Evolutionary conservation across 345 rosid species (phyloP).

Genomic region (Hibiscus trionum): DNA sequence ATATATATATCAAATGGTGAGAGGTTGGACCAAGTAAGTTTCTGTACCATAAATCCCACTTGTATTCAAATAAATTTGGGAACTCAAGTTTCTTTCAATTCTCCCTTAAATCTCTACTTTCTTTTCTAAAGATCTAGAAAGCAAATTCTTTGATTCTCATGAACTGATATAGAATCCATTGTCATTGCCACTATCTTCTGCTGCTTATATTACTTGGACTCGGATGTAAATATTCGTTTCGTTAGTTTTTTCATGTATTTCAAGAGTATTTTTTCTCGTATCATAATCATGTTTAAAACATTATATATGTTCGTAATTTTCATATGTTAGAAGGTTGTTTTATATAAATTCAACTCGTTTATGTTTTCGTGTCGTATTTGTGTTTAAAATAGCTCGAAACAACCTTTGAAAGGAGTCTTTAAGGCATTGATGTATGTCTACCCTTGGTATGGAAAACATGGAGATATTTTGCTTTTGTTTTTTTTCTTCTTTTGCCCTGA

Average conservation of each 20-base stretch:
- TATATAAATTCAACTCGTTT: too few relatives aligned
- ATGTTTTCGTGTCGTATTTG: background rate
- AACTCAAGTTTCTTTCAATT: constrained; percentile 13
- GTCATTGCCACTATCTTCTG: background rate
- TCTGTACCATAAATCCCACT: constrained; percentile 31
- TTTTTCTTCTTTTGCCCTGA: background rate
- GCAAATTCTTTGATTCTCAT: background rate
- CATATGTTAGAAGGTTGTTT: too few relatives aligned
- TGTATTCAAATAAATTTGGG: constrained; percentile 42
- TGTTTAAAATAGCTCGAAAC: background rate
- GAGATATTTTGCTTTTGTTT: background rate
- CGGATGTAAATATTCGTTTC: background rate
- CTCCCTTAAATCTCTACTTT: background rate
- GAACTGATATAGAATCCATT: background rate
- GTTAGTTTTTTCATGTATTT: too few relatives aligned
- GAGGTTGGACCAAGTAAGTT: constrained; percentile 24
- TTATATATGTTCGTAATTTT: too few relatives aligned
- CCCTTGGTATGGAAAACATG: background rate
- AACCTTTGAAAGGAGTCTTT: too few relatives aligned
- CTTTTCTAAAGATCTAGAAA: background rate
- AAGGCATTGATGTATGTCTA: too few relatives aligned
- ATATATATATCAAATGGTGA: constrained; percentile 19
- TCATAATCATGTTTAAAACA: background rate
- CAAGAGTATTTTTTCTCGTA: too few relatives aligned
- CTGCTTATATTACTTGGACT: background rate